Conservation (phyloP, 2,329 filamentous ascomycete species). For the Alternaria sp. region DNA sequence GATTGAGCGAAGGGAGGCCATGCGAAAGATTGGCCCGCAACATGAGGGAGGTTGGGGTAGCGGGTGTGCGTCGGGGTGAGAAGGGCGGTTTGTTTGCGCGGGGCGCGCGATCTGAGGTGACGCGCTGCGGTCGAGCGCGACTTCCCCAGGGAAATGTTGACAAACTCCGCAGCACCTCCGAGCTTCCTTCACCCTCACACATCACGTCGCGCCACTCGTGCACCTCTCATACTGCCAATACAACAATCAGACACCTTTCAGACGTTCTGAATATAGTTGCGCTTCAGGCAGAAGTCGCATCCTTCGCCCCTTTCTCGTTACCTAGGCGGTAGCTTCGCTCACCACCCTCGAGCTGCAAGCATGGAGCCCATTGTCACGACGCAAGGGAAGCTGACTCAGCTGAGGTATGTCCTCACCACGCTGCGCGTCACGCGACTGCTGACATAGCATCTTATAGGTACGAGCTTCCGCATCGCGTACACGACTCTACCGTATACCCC, state of each 20-base stretch:
- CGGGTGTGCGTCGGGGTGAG: neutral
- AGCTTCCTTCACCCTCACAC: constrained; percentile 13
- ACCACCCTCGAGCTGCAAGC: constrained; percentile 19
- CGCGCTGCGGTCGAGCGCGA: constrained; percentile 36
- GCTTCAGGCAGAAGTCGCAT: neutral
- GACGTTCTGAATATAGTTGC: neutral
- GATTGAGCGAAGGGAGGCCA: constrained; percentile 91
- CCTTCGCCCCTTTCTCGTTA: neutral
- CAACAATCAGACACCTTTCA: neutral
- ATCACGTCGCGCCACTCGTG: neutral
- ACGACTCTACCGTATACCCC: constrained; percentile 64
- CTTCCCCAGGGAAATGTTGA: constrained; percentile 19
- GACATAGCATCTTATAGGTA: constrained; percentile 55
- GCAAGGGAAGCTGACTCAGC: constrained; percentile 42
- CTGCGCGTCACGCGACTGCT: neutral
- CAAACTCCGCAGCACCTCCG: constrained; percentile 19
- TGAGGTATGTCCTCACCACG: constrained; percentile 27
- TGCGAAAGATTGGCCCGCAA: constrained; percentile 52
- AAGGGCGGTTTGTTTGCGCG: constrained; percentile 21
- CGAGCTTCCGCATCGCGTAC: constrained; percentile 64
- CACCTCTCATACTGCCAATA: neutral
- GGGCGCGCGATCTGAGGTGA: constrained; percentile 25
- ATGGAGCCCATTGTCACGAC: constrained; percentile 76
- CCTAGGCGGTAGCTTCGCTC: neutral
- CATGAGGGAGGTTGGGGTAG: constrained; percentile 34